Conservation (phyloP, 495 filamentous ascomycete genomes). For the Penicillium canescens region DNA sequence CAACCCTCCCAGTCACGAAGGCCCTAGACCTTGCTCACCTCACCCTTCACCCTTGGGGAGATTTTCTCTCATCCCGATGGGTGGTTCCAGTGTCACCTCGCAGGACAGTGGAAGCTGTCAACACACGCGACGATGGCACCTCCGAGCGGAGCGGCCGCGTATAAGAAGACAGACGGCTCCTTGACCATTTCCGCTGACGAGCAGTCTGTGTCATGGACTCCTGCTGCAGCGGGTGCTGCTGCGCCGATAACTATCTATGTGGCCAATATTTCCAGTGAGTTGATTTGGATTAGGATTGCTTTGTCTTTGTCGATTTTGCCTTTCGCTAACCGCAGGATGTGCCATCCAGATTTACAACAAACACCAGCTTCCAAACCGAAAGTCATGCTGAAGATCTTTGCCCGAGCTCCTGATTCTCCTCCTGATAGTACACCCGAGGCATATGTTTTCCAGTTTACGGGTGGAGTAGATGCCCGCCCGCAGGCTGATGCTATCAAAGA, state of each 20-base stretch:
- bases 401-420: slow-evolving; percentile 53
- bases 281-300: not conserved
- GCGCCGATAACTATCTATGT: slow-evolving; percentile 68
- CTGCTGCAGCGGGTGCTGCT: slow-evolving; percentile 50
- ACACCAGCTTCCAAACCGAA: slow-evolving; percentile 80
- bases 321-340: slow-evolving; percentile 7
- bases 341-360: slow-evolving; percentile 73
- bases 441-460: slow-evolving; percentile 87
- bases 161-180: slow-evolving; percentile 96
- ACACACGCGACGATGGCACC: slow-evolving; percentile 52
- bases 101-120: slow-evolving; percentile 48
- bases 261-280: slow-evolving; percentile 74
- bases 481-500: slow-evolving; percentile 86
- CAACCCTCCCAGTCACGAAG: slow-evolving; percentile 21
- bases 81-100: slow-evolving; percentile 36
- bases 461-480: slow-evolving; percentile 66
- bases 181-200: slow-evolving; percentile 70
- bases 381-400: slow-evolving; percentile 88
- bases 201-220: slow-evolving; percentile 77
- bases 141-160: slow-evolving; percentile 70
- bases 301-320: not conserved
- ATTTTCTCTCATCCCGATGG: slow-evolving; percentile 41
- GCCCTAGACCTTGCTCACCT: slow-evolving; percentile 22
- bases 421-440: slow-evolving; percentile 57
- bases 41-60: slow-evolving; percentile 21